These are phyloP conservation scores for Lachancea kluyveri DNA, from an alignment of 805 yeast genomes.

Conservation along the genomic window DNA sequence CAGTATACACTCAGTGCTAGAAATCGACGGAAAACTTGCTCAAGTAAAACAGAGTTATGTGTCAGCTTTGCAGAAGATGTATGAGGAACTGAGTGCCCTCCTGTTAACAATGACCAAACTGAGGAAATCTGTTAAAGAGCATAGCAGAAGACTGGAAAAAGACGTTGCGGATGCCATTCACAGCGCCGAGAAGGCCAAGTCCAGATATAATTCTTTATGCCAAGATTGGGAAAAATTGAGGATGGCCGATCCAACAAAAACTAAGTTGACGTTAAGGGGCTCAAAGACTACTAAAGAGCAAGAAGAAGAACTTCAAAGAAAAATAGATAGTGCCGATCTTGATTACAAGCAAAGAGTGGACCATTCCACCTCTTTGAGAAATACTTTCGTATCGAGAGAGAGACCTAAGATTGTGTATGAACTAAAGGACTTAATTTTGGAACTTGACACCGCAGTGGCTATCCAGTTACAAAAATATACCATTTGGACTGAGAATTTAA, in stretches of 20 bases:
- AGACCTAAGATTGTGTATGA: conserved; percentile 73
- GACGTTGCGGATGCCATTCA: conserved; percentile 77
- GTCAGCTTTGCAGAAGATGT: conserved; percentile 74
- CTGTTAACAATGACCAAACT: conserved; percentile 61
- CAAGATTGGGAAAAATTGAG: conserved; percentile 80
- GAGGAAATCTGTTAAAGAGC: conserved; percentile 76
- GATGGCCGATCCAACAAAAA: conserved; percentile 76
- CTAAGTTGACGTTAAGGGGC: conserved; percentile 74
- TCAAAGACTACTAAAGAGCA: conserved; percentile 73
- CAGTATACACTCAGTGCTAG: conserved; percentile 63
- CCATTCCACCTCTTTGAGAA: conserved; percentile 64
- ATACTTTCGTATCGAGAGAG: conserved; percentile 61
- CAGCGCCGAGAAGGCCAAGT: conserved; percentile 83
- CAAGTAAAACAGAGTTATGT: conserved; percentile 72
- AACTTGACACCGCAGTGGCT: conserved; percentile 83
- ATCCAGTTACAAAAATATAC: conserved; percentile 86
- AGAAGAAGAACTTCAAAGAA: conserved; percentile 80
- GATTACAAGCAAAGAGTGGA: conserved; percentile 79
- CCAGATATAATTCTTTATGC: conserved; percentile 70
- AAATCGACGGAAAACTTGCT: conserved; percentile 69
- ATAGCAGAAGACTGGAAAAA: conserved; percentile 73
- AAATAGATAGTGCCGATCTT: conserved; percentile 77
- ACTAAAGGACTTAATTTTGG: conserved; percentile 71
- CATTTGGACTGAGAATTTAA: conserved; percentile 75
- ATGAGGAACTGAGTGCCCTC: conserved; percentile 73